Base-by-base conservation (phyloP, 805 yeast species). In the Debaryomyces prosopidis region DNA sequence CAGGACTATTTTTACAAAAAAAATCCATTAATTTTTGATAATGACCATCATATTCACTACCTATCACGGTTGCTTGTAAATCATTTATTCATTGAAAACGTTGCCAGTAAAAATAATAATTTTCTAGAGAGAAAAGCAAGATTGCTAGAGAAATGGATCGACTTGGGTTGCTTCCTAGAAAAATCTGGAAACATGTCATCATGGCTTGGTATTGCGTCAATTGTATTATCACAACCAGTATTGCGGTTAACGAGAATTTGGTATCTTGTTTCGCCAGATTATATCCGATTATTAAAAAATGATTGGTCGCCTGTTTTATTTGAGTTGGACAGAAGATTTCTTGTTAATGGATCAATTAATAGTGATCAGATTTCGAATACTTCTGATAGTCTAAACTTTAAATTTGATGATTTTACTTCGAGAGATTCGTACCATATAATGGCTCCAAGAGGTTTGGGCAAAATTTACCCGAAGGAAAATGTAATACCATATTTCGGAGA, bases 301-400 rank as follows among this genome's bases (percentile, higher is more conserved):
- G 95, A 87, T 54, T 92, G 97, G 97, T 88, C 94, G 0, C 96
- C 95, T 2, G 95, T 92, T 18, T 84, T 89, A 7, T 89, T 87
- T 66, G 97, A 91, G 59, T 73, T 92, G 30, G 95, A 89, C 50
- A 78, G 94, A 58, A 75, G 94, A 53, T 77, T 84, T 40, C 73
- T 87, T 63, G 67, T 69, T 10, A 67, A 65, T 47, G 69, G 66
- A 9, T 46, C 57, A 15, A 37, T 50, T n/a, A 44, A 43, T 32
- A 15, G 42, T 9, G 46, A 51, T 1, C 40, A 41, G 9, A 36
- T 17, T 18, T 19, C 14, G 28, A 42, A 35, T 11, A 37, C 36
- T 16, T 17, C 12, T n/a, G 48, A 45, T 10, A 36, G 42, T 16
- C 12, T 31, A n/a, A 34, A 18, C 17, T 4, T 17, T 9, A 34